Conservation (phyloP, 176 grass and related monocot species). For the Zoysia pacifica region DNA sequence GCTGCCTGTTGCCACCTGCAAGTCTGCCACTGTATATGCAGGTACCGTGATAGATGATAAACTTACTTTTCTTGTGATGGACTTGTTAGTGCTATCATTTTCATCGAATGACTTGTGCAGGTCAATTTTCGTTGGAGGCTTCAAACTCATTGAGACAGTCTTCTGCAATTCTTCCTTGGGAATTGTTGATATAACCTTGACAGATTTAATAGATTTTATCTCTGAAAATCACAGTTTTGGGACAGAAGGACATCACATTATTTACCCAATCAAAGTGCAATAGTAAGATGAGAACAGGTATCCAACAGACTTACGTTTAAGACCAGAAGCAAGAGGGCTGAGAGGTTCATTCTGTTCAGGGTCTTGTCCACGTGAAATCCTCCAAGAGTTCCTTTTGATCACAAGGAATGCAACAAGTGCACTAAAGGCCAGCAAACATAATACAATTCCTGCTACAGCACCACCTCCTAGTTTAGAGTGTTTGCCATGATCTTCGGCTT, state of each 20-base stretch:
- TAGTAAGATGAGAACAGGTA: slow-evolving; percentile 14
- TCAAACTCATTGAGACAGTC: slow-evolving; percentile 77
- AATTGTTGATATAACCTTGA: slow-evolving; percentile 60
- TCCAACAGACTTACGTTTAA: slow-evolving; percentile 42
- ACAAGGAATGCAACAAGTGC: slow-evolving; percentile 62
- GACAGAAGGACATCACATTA: not conserved
- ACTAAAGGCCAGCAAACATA: slow-evolving; percentile 70
- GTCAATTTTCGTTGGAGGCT: slow-evolving; percentile 85
- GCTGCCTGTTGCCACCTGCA: slow-evolving; percentile 87
- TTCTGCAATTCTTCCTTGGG: slow-evolving; percentile 51
- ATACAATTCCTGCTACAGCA: slow-evolving; percentile 76
- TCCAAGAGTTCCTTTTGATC: slow-evolving; percentile 61
- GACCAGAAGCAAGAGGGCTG: slow-evolving; percentile 63
- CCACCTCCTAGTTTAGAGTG: slow-evolving; percentile 67
- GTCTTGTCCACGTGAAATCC: slow-evolving; percentile 40
- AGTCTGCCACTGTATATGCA: slow-evolving; percentile 83
- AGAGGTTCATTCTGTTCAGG: slow-evolving; percentile 70
- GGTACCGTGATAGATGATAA: slow-evolving; percentile 65
- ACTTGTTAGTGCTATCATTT: slow-evolving; percentile 61
- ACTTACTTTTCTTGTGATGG: slow-evolving; percentile 59
- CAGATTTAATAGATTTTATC: slow-evolving; percentile 65
- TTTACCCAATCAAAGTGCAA: not conserved
- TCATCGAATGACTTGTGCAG: slow-evolving; percentile 73
- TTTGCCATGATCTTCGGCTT: slow-evolving; percentile 30
- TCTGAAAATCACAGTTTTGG: slow-evolving; percentile 53